phyloP scores from a whole-genome alignment of 768 basidiomycete species.

The Gyrodon lividus region DNA sequence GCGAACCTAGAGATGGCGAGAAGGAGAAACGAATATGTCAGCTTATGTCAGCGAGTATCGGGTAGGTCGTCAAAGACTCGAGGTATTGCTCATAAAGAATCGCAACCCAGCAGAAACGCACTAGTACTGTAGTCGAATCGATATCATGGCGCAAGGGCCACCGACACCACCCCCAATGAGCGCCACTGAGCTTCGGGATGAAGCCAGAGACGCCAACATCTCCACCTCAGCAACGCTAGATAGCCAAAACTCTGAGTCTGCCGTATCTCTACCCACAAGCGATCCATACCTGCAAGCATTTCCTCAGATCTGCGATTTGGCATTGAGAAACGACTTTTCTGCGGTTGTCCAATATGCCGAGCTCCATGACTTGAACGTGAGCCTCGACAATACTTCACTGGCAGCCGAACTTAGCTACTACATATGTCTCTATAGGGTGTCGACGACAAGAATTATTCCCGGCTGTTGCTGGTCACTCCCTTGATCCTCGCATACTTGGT shows the following conservation, averaged over 20 bases:
- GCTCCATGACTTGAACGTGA: slow-evolving; percentile 51
- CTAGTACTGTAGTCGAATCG: no score
- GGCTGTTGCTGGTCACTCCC: slow-evolving; percentile 55
- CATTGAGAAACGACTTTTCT: slow-evolving; percentile 41
- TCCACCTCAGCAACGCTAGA: slow-evolving; percentile 2
- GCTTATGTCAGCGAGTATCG: slow-evolving; percentile 25
- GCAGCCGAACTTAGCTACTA: not conserved
- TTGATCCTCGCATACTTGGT: slow-evolving; percentile 67
- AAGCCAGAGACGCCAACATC: slow-evolving; percentile 35
- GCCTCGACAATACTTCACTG: no score
- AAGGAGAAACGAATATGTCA: not conserved
- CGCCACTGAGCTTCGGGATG: slow-evolving; percentile 54
- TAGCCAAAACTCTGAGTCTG: slow-evolving; percentile 10
- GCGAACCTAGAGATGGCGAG: not conserved
- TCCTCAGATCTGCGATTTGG: slow-evolving; percentile 43
- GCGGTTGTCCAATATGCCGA: slow-evolving; percentile 51
- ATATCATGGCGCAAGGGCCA: slow-evolving; percentile 53
- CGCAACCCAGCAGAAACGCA: slow-evolving; percentile 9
- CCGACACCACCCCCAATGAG: slow-evolving; percentile 65
- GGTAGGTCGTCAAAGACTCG: not conserved
- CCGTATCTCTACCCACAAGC: slow-evolving; percentile 8
- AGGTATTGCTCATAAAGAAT: not conserved
- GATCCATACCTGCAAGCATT: slow-evolving; percentile 48
- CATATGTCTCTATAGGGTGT: slow-evolving; percentile 28
- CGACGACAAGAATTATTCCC: slow-evolving; percentile 40